Evolutionary conservation across 2,329 filamentous ascomycete species (phyloP), one percentile per base, ranked within the genome.

Genomic region (Epichloe typhina): DNA sequence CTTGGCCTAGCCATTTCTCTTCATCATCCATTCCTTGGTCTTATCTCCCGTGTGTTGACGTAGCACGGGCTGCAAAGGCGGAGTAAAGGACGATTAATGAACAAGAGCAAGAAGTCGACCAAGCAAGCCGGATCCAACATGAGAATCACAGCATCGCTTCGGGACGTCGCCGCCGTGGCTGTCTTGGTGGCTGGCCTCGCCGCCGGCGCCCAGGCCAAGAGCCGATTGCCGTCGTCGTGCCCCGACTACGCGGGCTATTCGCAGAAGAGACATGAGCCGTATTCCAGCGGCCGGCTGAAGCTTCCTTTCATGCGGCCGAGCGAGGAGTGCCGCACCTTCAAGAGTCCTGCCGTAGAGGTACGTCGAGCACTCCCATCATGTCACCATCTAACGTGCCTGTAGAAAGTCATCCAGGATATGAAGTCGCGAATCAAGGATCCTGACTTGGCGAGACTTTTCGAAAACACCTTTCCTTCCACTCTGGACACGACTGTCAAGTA

Each of bases 381-480:
- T 36, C 17, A 31, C 47, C 6, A 9, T 9, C 12, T 48, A 44
- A 39, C 12, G 15, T 13, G 8, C 5, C 19, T 17, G 23, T 48
- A 62, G 60, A 56, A 57, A 58, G 56, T 62, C 19, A 61, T 61
- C n/a, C 38, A 50, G 11, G 56, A 61, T n/a, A 67, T 75, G 62
- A 68, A 64, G 57, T 54, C 56, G 5, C 59, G 64, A 5, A 69
- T 75, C 49, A 61, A 62, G 41, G 69, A 76, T 55, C 72, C 70
- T 3, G 88, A 93, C 61, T 74, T 94, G 26, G 86, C 84, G 39
- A 79, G 86, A 31, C 72, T 94, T 11, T 11, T 94, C 62, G 84
- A 88, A 59, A 93, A 93, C 63, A 84, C 85, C 2, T 90, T 86
- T 55, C 85, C 87, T 0, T 91, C 89, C 58, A 91, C 87, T 0